Conservation (phyloP, 306 rosid genomes). For the Spatholobus suberectus region DNA sequence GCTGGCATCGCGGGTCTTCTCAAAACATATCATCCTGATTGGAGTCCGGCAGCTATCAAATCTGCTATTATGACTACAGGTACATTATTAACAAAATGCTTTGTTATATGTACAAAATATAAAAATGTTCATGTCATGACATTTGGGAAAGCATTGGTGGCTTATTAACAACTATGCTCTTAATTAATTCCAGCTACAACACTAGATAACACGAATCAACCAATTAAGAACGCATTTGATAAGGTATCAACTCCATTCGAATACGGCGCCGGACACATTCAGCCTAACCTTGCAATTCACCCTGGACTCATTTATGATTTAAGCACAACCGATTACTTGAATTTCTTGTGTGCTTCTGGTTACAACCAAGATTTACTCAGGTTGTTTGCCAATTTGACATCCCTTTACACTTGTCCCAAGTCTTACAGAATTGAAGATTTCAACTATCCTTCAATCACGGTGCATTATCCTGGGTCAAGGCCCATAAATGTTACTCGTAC, state of each 20-base stretch:
- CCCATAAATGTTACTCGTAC: conserved; percentile 42
- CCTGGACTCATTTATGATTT: conserved; percentile 66
- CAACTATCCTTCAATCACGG: conserved; percentile 66
- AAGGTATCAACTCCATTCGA: conserved; percentile 53
- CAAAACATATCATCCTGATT: conserved; percentile 52
- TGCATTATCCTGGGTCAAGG: conserved; percentile 13
- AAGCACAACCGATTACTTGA: conserved; percentile 47
- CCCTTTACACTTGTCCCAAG: conserved; percentile 37
- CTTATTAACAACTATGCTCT: neutral
- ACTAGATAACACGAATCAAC: conserved; percentile 28
- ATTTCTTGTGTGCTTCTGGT: conserved; percentile 61
- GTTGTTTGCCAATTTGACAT: neutral
- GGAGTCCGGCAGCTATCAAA: conserved; percentile 66
- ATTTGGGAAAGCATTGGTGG: neutral
- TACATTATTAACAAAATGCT: no score
- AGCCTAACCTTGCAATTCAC: conserved; percentile 55
- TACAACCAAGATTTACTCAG: conserved; percentile 27
- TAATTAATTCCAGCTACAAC: conserved; percentile 47
- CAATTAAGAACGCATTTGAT: conserved; percentile 36
- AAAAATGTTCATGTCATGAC: neutral
- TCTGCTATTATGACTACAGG: conserved; percentile 76
- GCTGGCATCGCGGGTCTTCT: conserved; percentile 65
- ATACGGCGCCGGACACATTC: conserved; percentile 62
- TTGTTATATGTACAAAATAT: neutral
- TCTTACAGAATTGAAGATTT: conserved; percentile 43